These are phyloP conservation scores for Plasmodium vivax DNA, from an alignment of 169 alveolate genomes.

Conservation along the genomic window DNA sequence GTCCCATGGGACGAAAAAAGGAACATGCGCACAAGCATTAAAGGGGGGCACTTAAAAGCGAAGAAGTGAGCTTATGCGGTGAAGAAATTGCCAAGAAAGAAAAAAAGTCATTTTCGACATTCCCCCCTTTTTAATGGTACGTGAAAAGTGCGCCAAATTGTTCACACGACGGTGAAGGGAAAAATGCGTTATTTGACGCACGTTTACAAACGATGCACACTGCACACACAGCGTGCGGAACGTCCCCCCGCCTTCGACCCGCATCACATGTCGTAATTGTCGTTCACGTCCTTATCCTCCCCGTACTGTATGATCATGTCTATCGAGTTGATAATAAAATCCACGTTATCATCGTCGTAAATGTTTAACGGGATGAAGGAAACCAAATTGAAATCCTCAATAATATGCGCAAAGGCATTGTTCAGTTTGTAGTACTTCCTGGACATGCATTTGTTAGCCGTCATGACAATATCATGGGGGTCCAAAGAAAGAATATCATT, in stretches of 20 bases:
- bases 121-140: background rate
- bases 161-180: background rate
- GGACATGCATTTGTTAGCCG: slow-evolving; percentile 79
- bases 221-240: background rate
- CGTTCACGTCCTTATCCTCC: slow-evolving; percentile 86
- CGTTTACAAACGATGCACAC: background rate
- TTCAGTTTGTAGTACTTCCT: slow-evolving; percentile 78
- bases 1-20: background rate
- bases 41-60: background rate
- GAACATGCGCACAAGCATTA: background rate
- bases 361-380: slow-evolving; percentile 84
- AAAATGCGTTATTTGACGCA: background rate
- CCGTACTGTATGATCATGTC: slow-evolving; percentile 85
- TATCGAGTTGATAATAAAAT: slow-evolving; percentile 80
- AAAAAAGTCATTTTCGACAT: background rate
- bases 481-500: slow-evolving; percentile 68
- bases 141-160: background rate
- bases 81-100: background rate
- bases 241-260: background rate
- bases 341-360: slow-evolving; percentile 83
- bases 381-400: slow-evolving; percentile 84
- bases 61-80: background rate
- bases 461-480: slow-evolving; percentile 70
- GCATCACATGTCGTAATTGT: slow-evolving; percentile 82
- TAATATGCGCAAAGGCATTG: slow-evolving; percentile 82